phyloP scores from a whole-genome alignment of 2,329 filamentous ascomycete genomes.

The Penicillium palitans region DNA sequence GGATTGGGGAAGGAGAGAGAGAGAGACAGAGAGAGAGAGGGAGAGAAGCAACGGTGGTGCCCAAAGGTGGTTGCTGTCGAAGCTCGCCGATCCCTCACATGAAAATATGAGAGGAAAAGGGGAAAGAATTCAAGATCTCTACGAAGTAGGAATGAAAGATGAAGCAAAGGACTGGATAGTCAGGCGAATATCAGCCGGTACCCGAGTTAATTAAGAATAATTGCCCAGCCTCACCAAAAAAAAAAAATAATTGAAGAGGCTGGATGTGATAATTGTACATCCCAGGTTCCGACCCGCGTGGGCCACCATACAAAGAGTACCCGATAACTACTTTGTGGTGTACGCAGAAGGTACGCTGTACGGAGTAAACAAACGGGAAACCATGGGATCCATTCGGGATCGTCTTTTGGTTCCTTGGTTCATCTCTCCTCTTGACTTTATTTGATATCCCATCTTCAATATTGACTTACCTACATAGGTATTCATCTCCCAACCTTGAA shows the following conservation, averaged over 20 bases:
- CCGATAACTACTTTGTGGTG: neutral
- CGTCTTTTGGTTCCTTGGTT: slow-evolving; percentile 11
- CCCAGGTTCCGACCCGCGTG: slow-evolving; percentile 3
- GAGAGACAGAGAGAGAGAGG: neutral
- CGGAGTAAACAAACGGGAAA: slow-evolving; percentile 1
- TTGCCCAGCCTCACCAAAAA: slow-evolving; percentile 6
- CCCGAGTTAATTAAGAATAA: slow-evolving; percentile 2
- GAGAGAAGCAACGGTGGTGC: slow-evolving; percentile 5
- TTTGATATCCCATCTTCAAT: neutral
- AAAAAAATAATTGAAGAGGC: slow-evolving; percentile 4
- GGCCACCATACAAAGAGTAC: slow-evolving; percentile 3
- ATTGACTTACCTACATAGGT: too few relatives aligned
- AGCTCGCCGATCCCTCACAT: slow-evolving; percentile 30
- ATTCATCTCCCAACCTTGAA: neutral
- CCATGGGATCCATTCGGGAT: slow-evolving; percentile 5
- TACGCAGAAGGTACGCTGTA: neutral
- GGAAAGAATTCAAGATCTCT: slow-evolving; percentile 7
- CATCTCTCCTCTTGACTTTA: neutral
- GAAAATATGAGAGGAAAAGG: slow-evolving; percentile 16
- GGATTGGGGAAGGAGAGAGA: slow-evolving; percentile 11
- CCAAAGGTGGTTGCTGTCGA: neutral
- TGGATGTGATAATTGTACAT: slow-evolving; percentile 9
- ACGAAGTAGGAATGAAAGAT: slow-evolving; percentile 12
- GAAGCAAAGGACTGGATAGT: neutral
- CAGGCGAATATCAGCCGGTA: slow-evolving; percentile 5